Conservation (phyloP, 2,329 filamentous ascomycete genomes). For the Xylariales sp. region DNA sequence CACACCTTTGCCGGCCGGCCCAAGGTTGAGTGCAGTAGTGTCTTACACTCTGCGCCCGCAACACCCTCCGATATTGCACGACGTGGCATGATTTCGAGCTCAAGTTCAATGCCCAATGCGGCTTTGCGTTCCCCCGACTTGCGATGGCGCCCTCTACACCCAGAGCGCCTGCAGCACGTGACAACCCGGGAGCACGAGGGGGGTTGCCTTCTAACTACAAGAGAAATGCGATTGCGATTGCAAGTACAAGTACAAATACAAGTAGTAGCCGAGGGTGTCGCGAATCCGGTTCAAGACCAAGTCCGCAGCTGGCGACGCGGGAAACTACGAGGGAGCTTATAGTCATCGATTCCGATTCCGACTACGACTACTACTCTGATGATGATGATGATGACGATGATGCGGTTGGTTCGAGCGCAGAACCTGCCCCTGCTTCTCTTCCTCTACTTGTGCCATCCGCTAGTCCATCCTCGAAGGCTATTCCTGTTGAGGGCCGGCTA, state of each 20-base stretch:
- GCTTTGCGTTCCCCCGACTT: neutral
- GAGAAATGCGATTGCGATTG: neutral
- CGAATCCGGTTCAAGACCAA: neutral
- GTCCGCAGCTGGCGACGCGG: too few species aligned
- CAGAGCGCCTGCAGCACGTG: neutral
- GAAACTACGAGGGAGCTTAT: slow-evolving; percentile 9
- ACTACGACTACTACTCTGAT: neutral
- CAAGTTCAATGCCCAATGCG: too few species aligned
- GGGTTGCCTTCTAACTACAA: neutral
- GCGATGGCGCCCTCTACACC: neutral
- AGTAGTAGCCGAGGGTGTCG: neutral
- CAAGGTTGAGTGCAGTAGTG: neutral
- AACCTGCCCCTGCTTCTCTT: neutral
- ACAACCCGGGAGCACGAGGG: neutral
- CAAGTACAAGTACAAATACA: neutral
- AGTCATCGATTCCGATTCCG: slow-evolving; percentile 19
- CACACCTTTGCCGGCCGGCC: neutral
- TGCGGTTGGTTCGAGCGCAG: neutral
- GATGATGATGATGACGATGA: neutral
- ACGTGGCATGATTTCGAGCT: too few species aligned
- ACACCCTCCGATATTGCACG: neutral
- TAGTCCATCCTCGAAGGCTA: neutral
- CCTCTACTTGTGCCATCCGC: neutral
- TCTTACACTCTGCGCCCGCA: neutral
- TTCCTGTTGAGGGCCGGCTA: neutral